phyloP scores from a whole-genome alignment of 768 basidiomycete genomes.

The Mycena rosella region DNA sequence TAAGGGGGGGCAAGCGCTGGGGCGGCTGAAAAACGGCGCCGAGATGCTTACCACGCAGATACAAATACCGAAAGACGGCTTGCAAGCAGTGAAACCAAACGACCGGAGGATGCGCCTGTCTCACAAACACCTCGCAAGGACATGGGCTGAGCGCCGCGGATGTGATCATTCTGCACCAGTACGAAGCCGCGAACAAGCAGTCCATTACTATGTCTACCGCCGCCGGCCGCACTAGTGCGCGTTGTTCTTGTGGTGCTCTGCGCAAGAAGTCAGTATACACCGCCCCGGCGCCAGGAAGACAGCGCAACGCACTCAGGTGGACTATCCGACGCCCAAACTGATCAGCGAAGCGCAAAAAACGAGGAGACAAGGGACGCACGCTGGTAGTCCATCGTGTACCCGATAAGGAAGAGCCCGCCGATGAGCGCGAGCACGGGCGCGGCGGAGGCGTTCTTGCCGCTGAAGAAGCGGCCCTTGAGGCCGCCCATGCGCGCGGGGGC shows the following conservation, averaged over 20 bases:
- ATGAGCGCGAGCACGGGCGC: conserved; percentile 75
- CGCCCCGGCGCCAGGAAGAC: neutral
- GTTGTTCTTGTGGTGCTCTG: conserved; percentile 94
- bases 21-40: no score
- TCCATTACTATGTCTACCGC: no score
- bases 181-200: no score
- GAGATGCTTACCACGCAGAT: no score
- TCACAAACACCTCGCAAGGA: no score
- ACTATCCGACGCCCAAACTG: conserved; percentile 56
- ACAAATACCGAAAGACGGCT: no score
- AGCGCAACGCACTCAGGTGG: conserved; percentile 79
- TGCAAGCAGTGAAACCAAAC: no score
- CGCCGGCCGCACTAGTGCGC: conserved; percentile 64
- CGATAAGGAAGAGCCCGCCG: conserved; percentile 76
- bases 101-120: no score
- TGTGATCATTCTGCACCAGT: no score
- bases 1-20: no score
- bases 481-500: conserved; percentile 72
- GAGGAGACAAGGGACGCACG: conserved; percentile 65
- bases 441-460: conserved; percentile 87
- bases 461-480: conserved; percentile 86
- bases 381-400: conserved; percentile 92
- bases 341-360: neutral
- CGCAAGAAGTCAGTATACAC: conserved; percentile 39
- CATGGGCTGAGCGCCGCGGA: no score